Evolutionary conservation across 1,284 basidiomycete genomes (phyloP).

Genomic region (Fistulina hepatica): DNA sequence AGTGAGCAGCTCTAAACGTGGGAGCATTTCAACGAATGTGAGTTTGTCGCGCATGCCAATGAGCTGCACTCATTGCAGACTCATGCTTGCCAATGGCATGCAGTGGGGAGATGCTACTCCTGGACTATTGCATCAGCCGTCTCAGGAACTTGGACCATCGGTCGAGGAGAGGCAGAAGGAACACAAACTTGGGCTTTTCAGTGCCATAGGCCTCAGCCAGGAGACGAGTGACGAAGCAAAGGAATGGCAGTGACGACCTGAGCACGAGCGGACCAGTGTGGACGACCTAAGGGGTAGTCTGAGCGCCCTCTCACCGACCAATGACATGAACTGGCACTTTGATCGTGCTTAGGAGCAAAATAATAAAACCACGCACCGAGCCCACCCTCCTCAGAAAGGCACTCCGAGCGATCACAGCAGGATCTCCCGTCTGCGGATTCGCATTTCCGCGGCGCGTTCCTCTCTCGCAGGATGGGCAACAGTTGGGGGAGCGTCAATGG

Average conservation of each 20-base stretch:
- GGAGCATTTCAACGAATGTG: too few species aligned
- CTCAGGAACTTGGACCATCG: too few species aligned
- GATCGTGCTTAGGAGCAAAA: background rate
- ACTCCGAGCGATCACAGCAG: background rate
- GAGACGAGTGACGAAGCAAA: conserved; percentile 4
- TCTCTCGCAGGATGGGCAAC: too few species aligned
- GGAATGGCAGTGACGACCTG: background rate
- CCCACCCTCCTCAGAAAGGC: background rate
- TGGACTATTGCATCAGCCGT: too few species aligned
- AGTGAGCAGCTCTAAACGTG: too few species aligned
- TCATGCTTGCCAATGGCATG: too few species aligned
- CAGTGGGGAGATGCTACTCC: too few species aligned
- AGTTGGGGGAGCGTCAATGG: too few species aligned
- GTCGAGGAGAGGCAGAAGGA: too few species aligned
- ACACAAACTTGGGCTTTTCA: conserved; percentile 20
- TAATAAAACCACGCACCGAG: background rate
- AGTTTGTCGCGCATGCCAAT: too few species aligned
- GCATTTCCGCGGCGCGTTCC: background rate
- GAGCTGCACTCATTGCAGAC: too few species aligned
- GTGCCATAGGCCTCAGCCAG: conserved; percentile 29
- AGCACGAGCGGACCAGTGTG: too few species aligned
- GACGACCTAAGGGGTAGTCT: background rate
- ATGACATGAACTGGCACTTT: conserved; percentile 1
- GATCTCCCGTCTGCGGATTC: background rate
- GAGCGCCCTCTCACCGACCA: background rate